A percentile compares a stretch with the other conserved stretches of the same genome.
Evolutionary conservation across 164 flowering plant genomes (phyloP).

Genomic region (Kingdonia uniflora): DNA sequence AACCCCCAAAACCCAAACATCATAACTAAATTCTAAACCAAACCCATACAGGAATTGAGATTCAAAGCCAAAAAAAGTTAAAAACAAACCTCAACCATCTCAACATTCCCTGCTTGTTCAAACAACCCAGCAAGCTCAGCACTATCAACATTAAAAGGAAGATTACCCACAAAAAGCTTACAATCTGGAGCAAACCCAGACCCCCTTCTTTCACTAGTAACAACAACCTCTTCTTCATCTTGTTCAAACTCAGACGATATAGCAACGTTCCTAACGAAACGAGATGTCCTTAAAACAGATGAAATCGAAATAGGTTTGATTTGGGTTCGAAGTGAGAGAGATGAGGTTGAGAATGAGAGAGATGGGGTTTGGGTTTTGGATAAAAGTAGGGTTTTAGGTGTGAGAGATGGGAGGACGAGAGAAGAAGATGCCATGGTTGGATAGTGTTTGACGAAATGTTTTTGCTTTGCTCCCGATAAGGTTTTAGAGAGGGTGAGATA

Average conservation of each 20-base stretch:
- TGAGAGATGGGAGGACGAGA: conserved; percentile 30
- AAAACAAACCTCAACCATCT: conserved; percentile 77
- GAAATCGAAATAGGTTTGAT: conserved; percentile 17
- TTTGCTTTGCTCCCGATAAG: conserved; percentile 5
- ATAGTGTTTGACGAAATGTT: not conserved
- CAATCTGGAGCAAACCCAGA: conserved; percentile 38
- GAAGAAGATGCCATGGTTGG: conserved; percentile 17
- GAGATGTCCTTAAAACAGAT: conserved; percentile 2
- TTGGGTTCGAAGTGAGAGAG: conserved; percentile 14
- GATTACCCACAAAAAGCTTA: conserved; percentile 73
- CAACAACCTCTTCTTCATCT: conserved; percentile 26
- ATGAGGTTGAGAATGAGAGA: conserved; percentile 12
- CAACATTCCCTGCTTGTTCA: conserved; percentile 68
- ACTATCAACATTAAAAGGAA: conserved; percentile 62
- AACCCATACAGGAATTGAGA: too few species aligned
- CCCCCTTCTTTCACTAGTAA: conserved; percentile 17
- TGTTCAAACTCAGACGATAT: conserved; percentile 22
- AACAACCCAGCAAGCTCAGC: conserved; percentile 60
- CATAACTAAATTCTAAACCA: not conserved
- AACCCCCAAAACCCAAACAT: not conserved
- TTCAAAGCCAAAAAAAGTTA: conserved; percentile 1
- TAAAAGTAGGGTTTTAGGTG: conserved; percentile 28
- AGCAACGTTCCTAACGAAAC: conserved; percentile 37
- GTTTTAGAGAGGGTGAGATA: not conserved
- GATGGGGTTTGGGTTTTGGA: conserved; percentile 30